Percentiles rank a stretch among this genome's conserved stretches.
Evolutionary conservation across 176 grass and related monocot genomes (phyloP).

Genomic region (Guadua angustifolia): DNA sequence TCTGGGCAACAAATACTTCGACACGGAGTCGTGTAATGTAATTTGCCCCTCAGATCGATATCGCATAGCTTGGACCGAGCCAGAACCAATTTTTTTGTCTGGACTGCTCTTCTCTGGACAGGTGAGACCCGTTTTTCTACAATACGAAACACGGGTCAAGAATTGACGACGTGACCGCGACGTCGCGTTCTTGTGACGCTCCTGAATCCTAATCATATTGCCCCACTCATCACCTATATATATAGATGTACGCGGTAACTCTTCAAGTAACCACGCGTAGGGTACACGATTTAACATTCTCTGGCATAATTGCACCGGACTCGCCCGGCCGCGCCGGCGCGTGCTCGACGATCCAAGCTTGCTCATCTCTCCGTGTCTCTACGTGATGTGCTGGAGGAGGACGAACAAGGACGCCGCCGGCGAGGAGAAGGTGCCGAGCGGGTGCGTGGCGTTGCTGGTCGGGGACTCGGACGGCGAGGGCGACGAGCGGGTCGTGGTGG

Average conservation of each 20-base stretch:
- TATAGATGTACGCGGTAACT: neutral
- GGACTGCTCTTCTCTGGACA: too few species aligned
- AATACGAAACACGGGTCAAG: constrained; percentile 33
- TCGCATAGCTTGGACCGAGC: neutral
- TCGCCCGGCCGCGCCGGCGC: neutral
- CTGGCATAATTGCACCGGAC: neutral
- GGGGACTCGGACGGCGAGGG: constrained; percentile 12
- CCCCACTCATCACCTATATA: neutral
- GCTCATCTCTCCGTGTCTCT: too few species aligned
- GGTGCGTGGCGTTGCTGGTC: constrained; percentile 56
- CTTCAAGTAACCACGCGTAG: neutral
- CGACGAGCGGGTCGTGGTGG: constrained; percentile 55
- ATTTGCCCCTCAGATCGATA: too few species aligned
- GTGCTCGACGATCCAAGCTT: neutral
- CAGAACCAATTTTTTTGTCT: constrained; percentile 6
- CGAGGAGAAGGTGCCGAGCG: constrained; percentile 34
- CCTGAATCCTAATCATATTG: neutral
- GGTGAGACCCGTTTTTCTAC: neutral
- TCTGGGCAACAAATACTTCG: neutral
- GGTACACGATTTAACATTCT: neutral
- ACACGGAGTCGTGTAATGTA: neutral
- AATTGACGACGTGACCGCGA: neutral
- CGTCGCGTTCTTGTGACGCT: neutral
- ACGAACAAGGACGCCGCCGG: neutral
- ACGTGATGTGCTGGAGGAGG: constrained; percentile 19